Conservation (phyloP, 495 filamentous ascomycete genomes). For the Neurospora sp. region DNA sequence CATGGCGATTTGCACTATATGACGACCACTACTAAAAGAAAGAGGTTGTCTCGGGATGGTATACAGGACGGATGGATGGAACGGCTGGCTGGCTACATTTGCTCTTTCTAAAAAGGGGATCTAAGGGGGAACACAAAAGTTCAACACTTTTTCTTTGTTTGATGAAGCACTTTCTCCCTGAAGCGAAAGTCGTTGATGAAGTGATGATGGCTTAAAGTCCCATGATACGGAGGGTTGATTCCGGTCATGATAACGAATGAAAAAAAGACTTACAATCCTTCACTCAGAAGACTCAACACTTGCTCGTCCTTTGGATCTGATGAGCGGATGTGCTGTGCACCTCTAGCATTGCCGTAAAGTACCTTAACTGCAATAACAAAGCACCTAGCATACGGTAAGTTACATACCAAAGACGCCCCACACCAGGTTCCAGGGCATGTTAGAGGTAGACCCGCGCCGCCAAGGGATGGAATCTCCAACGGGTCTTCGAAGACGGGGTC, state of each 20-base stretch:
- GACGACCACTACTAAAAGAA: slow-evolving; percentile 5
- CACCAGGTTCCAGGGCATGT: not conserved
- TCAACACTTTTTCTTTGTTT: slow-evolving; percentile 12
- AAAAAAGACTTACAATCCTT: not conserved
- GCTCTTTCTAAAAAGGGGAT: not conserved
- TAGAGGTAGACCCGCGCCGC: not conserved
- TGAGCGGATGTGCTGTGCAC: not conserved
- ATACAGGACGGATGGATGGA: not conserved
- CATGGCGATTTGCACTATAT: not conserved
- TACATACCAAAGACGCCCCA: not conserved
- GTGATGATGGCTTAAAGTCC: not conserved
- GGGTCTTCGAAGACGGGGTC: not conserved
- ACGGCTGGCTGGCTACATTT: not conserved
- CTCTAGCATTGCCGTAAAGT: not conserved
- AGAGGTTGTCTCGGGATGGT: not conserved
- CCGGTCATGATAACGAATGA: not conserved
- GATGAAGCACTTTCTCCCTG: not conserved
- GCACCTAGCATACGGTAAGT: not conserved
- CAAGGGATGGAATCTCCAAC: not conserved
- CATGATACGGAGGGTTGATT: not conserved
- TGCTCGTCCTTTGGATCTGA: not conserved
- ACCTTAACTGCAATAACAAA: not conserved
- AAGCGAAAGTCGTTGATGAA: not conserved
- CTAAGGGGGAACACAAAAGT: slow-evolving; percentile 7
- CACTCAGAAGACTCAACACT: not conserved